Percentiles rank a stretch among this genome's conserved stretches.
Conservation (phyloP, 257 asterid genomes). For the Ballota nigra region DNA sequence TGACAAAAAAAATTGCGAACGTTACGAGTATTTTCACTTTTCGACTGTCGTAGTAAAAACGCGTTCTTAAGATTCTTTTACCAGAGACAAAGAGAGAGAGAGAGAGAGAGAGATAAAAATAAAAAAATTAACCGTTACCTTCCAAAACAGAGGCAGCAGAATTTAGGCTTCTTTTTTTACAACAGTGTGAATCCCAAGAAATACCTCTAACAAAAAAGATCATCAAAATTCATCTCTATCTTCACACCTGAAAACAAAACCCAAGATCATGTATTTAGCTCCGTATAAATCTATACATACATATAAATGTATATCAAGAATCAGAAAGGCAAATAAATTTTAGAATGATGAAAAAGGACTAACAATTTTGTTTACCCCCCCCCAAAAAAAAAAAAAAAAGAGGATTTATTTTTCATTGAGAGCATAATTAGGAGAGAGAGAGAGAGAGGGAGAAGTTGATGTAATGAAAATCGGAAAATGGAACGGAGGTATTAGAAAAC, state of each 20-base stretch:
- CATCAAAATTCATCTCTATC: conserved; percentile 5
- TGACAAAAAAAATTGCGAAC: conserved; percentile 15
- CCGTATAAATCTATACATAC: conserved; percentile 6
- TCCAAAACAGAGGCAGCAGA: conserved; percentile 19
- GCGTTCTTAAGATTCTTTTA: not conserved
- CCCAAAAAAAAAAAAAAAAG: not conserved
- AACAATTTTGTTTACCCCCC: not conserved
- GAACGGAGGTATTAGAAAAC: too few relatives aligned
- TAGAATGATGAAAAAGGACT: not conserved
- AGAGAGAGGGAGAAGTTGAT: too few relatives aligned
- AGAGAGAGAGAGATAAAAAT: not conserved
- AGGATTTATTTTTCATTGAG: not conserved
- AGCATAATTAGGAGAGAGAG: not conserved
- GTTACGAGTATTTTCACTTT: not conserved
- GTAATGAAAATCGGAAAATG: not conserved
- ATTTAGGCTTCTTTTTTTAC: conserved; percentile 12
- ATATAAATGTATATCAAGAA: not conserved
- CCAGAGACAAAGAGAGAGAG: too few relatives aligned
- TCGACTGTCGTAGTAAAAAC: not conserved
- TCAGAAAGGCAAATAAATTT: not conserved
- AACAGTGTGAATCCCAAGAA: conserved; percentile 28
- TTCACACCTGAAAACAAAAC: conserved; percentile 18
- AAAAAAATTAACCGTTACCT: conserved; percentile 32
- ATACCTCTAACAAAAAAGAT: too few relatives aligned
- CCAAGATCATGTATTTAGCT: not conserved